These are phyloP conservation scores for Diaporthe aspalathi DNA, from an alignment of 2,329 filamentous ascomycete species.

Conservation along the genomic window DNA sequence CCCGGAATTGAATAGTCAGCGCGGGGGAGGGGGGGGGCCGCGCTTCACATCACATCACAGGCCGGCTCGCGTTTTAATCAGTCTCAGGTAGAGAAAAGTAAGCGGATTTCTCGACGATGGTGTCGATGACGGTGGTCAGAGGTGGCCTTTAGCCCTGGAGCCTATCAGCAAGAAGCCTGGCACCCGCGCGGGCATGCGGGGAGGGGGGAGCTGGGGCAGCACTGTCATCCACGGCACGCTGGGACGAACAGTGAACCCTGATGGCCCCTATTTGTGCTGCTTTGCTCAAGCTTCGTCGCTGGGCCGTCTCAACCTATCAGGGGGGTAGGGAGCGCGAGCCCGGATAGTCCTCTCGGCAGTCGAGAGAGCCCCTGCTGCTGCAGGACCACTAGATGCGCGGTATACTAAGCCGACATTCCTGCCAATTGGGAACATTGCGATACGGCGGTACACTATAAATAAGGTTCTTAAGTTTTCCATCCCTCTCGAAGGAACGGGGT, in stretches of 20 bases:
- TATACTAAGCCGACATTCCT: background rate
- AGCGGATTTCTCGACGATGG: background rate
- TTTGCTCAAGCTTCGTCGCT: background rate
- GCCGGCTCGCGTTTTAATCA: background rate
- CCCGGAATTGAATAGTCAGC: background rate
- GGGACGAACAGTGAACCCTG: background rate
- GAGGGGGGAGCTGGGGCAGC: background rate
- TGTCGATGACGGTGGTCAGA: background rate
- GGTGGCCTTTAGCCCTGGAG: background rate
- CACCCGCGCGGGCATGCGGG: no score
- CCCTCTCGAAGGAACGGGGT: background rate
- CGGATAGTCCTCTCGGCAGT: slow-evolving; percentile 5
- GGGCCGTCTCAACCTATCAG: background rate
- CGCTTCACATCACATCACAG: no score
- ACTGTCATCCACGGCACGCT: background rate
- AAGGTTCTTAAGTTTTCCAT: no score
- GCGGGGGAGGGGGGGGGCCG: no score
- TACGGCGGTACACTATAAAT: background rate
- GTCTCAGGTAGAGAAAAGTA: background rate
- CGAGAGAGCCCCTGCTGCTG: slow-evolving; percentile 4
- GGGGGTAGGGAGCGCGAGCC: background rate
- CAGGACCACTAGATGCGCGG: background rate
- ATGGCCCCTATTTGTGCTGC: background rate
- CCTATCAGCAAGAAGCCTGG: background rate
- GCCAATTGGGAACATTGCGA: background rate